These are phyloP conservation scores for Sechiopsis laciniata DNA, from an alignment of 306 rosid genomes.

Conservation along the genomic window DNA sequence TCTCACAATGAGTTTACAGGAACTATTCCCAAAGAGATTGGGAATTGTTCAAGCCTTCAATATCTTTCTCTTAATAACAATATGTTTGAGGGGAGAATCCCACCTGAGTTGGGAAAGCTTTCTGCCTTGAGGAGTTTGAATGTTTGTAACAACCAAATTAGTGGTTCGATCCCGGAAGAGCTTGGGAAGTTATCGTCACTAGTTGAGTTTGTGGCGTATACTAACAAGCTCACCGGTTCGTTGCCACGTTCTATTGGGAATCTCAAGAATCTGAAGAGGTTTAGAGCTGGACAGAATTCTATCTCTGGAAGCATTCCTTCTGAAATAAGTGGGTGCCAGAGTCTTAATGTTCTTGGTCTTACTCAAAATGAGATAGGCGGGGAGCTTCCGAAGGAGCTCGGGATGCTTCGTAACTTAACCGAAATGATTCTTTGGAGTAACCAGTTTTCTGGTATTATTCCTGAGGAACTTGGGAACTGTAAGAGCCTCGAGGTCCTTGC, in stretches of 20 bases:
- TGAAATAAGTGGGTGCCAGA: conserved; percentile 63
- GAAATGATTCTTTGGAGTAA: conserved; percentile 63
- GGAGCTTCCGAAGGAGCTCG: conserved; percentile 67
- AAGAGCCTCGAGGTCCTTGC: conserved; percentile 65
- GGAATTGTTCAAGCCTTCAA: conserved; percentile 50
- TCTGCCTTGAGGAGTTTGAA: conserved; percentile 52
- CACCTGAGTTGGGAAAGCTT: conserved; percentile 56
- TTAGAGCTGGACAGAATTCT: conserved; percentile 80
- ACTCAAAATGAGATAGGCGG: conserved; percentile 77
- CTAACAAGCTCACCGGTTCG: conserved; percentile 70
- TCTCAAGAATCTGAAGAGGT: conserved; percentile 50
- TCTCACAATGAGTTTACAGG: conserved; percentile 52
- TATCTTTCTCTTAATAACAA: conserved; percentile 61
- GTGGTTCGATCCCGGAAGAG: conserved; percentile 62
- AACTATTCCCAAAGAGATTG: conserved; percentile 63
- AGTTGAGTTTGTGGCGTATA: conserved; percentile 66
- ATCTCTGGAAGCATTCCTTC: conserved; percentile 74
- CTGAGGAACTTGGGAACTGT: conserved; percentile 77
- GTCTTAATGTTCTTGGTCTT: conserved; percentile 68
- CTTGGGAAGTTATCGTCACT: conserved; percentile 63
- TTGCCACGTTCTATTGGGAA: conserved; percentile 75
- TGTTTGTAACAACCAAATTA: conserved; percentile 65
- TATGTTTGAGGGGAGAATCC: conserved; percentile 56
- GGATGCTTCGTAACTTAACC: conserved; percentile 58
- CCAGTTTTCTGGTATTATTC: conserved; percentile 66